phyloP scores from a whole-genome alignment of 306 rosid genomes.

The Lupinus albus region DNA sequence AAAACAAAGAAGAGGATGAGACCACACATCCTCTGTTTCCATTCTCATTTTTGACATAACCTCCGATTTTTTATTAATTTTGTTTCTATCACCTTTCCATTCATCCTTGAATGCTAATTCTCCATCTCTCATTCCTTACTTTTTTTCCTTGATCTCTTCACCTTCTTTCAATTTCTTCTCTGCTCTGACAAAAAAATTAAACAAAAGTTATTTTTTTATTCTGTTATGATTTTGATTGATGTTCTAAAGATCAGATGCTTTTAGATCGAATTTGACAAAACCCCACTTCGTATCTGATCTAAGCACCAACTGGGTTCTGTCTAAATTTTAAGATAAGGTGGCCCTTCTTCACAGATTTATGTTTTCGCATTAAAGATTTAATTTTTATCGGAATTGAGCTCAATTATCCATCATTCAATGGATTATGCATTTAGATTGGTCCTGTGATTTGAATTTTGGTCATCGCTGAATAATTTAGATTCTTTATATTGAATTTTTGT shows the following conservation, averaged over 20 bases:
- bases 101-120: conserved; percentile 54
- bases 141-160: conserved; percentile 36
- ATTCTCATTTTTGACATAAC: conserved; percentile 44
- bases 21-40: conserved; percentile 78
- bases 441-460: conserved; percentile 31
- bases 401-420: conserved; percentile 22
- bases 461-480: conserved; percentile 32
- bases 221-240: conserved; percentile 50
- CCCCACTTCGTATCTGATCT: conserved; percentile 54
- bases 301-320: conserved; percentile 60
- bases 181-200: conserved; percentile 45
- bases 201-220: conserved; percentile 14
- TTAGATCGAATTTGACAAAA: conserved; percentile 58
- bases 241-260: conserved; percentile 66
- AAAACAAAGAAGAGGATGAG: conserved; percentile 49
- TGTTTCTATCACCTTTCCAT: conserved; percentile 51
- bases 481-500: conserved; percentile 11
- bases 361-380: conserved; percentile 53
- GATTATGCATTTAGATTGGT: conserved; percentile 39
- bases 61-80: conserved; percentile 50
- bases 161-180: conserved; percentile 37
- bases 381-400: conserved; percentile 33
- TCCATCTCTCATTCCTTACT: conserved; percentile 5
- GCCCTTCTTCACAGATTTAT: conserved; percentile 41
- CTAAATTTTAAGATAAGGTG: conserved; percentile 60